phyloP scores from a whole-genome alignment of 164 flowering plant genomes.

The Cinnamomum chago region DNA sequence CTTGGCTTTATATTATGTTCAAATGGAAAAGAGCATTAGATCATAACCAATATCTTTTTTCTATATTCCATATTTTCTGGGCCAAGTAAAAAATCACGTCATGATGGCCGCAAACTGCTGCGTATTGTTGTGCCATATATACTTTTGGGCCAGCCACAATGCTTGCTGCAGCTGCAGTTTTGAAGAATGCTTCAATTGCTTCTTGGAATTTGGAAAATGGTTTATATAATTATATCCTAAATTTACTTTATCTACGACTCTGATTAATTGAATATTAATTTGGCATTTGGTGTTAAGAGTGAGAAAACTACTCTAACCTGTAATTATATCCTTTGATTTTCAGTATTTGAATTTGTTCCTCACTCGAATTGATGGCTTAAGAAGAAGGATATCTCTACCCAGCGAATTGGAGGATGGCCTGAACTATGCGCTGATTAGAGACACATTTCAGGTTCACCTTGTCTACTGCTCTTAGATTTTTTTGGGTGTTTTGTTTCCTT shows the following conservation, averaged over 20 bases:
- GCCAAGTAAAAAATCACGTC: no score
- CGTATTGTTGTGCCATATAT: no score
- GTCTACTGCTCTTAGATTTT: not conserved
- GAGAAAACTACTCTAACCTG: not conserved
- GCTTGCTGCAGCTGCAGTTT: no score
- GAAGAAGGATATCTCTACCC: slow-evolving; percentile 50
- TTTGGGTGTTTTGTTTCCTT: not conserved
- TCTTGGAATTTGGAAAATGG: no score
- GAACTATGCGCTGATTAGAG: slow-evolving; percentile 51
- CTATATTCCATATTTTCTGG: no score
- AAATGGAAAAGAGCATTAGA: no score
- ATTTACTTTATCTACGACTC: not conserved
- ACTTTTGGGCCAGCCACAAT: no score
- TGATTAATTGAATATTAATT: not conserved
- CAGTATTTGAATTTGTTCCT: slow-evolving; percentile 88
- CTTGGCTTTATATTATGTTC: no score
- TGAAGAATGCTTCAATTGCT: no score
- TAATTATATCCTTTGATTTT: slow-evolving; percentile 6
- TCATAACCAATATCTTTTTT: no score
- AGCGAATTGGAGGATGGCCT: slow-evolving; percentile 27
- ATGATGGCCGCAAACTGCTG: no score
- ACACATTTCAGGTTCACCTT: slow-evolving; percentile 64
- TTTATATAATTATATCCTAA: no score
- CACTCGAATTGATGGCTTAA: slow-evolving; percentile 81
- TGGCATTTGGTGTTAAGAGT: not conserved